Percentiles rank a stretch among this genome's conserved stretches.
Conservation (phyloP, 2,329 filamentous ascomycete species). For the Diaporthe amygdali region DNA sequence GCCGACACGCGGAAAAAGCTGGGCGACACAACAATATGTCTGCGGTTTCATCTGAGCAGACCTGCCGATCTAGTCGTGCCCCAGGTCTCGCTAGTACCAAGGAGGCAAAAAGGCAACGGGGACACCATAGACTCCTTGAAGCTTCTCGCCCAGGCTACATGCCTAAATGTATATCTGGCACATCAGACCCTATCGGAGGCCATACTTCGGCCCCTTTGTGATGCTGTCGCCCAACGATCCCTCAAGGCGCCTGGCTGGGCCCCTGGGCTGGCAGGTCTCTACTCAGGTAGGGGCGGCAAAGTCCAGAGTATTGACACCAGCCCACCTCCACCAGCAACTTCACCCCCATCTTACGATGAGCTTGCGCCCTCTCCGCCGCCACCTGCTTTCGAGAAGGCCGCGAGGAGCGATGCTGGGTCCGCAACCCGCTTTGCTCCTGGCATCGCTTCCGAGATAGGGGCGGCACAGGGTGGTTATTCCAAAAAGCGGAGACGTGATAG, state of each 20-base stretch:
- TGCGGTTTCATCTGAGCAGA: neutral
- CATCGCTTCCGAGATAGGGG: neutral
- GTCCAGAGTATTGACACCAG: neutral
- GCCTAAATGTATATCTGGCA: neutral
- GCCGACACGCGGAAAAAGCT: neutral
- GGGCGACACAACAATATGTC: neutral
- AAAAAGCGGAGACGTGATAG: constrained; percentile 4
- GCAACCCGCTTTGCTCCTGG: neutral
- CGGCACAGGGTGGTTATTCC: neutral
- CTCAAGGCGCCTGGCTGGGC: constrained; percentile 37
- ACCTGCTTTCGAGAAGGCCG: neutral
- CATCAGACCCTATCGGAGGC: neutral
- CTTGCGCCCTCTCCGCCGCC: neutral
- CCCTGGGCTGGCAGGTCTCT: constrained; percentile 51
- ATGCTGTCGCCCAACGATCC: neutral
- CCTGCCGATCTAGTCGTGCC: neutral
- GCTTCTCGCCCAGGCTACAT: constrained; percentile 3
- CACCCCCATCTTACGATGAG: neutral
- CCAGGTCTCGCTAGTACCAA: neutral
- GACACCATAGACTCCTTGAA: constrained; percentile 9
- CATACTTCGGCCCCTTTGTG: neutral
- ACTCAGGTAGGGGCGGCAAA: constrained; percentile 38
- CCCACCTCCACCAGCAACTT: no score
- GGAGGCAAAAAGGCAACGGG: neutral
- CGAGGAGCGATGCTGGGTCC: neutral